These are phyloP conservation scores for Tuctoria greenei DNA, from an alignment of 176 grass and related monocot species.

Conservation along the genomic window DNA sequence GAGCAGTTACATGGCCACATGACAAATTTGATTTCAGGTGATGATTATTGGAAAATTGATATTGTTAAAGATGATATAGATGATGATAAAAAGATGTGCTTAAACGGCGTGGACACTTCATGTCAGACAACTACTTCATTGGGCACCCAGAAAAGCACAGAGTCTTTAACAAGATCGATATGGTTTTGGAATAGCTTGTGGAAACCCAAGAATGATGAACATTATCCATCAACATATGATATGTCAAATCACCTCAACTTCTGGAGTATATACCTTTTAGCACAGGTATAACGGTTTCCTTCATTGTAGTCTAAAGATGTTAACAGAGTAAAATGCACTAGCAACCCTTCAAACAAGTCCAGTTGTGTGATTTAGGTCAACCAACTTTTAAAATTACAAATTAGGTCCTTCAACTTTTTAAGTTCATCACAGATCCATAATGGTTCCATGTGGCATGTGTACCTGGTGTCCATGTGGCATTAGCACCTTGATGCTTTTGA, in stretches of 20 bases:
- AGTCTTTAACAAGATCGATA: conserved; percentile 52
- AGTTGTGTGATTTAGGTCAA: neutral
- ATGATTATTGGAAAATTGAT: conserved; percentile 55
- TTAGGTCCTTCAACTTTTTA: neutral
- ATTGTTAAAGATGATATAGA: conserved; percentile 44
- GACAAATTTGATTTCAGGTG: conserved; percentile 27
- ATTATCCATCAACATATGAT: conserved; percentile 41
- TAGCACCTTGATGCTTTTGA: neutral
- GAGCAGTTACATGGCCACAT: conserved; percentile 46
- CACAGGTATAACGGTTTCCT: conserved; percentile 54
- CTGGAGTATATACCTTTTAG: conserved; percentile 35
- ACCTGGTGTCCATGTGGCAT: too few species aligned
- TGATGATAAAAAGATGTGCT: conserved; percentile 35
- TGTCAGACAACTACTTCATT: conserved; percentile 33
- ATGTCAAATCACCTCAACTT: conserved; percentile 52
- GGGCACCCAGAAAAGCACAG: conserved; percentile 41
- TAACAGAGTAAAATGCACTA: neutral
- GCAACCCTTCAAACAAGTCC: neutral
- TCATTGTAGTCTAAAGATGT: neutral
- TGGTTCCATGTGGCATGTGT: neutral
- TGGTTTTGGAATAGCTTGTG: conserved; percentile 70
- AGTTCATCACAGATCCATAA: neutral
- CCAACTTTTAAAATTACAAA: neutral
- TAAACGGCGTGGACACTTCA: conserved; percentile 13
- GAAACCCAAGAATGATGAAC: conserved; percentile 69